These are phyloP conservation scores for Mortierella sp. DNA, from an alignment of 371 early-diverging fungal species.

Conservation along the genomic window DNA sequence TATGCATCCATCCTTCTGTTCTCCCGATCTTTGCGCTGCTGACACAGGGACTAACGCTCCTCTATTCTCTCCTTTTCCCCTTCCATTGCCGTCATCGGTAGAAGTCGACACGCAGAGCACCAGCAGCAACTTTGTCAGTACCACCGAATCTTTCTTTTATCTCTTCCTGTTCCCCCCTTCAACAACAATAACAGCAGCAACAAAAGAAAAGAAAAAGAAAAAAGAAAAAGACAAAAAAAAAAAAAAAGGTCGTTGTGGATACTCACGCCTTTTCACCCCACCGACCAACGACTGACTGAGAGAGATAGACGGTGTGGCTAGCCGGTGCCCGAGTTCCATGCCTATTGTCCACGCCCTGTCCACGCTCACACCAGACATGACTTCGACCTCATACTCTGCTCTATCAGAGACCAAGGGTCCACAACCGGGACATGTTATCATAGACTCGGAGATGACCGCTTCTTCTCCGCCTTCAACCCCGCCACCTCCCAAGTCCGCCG, in stretches of 20 bases:
- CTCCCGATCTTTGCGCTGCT: no score
- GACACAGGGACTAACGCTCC: no score
- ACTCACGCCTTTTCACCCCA: constrained; percentile 18
- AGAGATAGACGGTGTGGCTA: no score
- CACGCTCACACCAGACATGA: constrained; percentile 3
- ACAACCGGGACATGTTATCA: background rate
- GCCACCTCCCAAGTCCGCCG: constrained; percentile 28
- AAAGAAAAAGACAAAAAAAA: constrained; percentile 1
- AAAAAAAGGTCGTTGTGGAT: constrained; percentile 15
- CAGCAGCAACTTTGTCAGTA: no score
- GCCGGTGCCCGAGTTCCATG: no score
- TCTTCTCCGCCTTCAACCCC: constrained; percentile 36
- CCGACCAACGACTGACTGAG: background rate
- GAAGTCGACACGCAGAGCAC: no score
- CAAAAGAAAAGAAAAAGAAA: background rate
- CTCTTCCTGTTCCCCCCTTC: background rate
- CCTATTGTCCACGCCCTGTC: no score
- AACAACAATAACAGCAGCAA: no score
- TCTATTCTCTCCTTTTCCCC: no score
- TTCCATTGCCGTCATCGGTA: no score
- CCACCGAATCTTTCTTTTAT: background rate
- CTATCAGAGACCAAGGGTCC: background rate
- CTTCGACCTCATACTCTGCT: constrained; percentile 3
- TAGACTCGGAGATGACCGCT: background rate
- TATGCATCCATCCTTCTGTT: no score